Evolutionary conservation across 2,329 filamentous ascomycete species (phyloP), one percentile per base, ranked within the genome.

Genomic region (Elsinoe batatas): DNA sequence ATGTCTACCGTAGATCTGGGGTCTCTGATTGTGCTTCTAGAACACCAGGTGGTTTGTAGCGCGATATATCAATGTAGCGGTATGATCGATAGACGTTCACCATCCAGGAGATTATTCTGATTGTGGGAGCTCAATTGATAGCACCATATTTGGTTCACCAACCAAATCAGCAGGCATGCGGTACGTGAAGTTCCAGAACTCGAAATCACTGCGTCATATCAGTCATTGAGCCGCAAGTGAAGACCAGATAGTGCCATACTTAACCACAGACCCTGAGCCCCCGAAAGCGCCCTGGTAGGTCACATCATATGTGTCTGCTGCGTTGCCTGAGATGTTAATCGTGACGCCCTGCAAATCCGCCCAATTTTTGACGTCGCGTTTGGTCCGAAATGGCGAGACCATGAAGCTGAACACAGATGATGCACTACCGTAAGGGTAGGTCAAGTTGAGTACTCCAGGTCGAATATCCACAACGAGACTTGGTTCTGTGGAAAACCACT

Each of bases 371-470:
- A 81, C 66, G 32, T 76, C 76, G 5, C 67, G 68, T 60, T 72
- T 74, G 2, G 68, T 65, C n/a, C 59, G 58, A 5, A 77, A 75
- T 2, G 76, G 75, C 0, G 73, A 74, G 0, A 81, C 71, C 2
- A 78, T 60, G 20, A 82, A 71, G 1, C 71, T 74, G 62, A 82
- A 82, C 13, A 73, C 66, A 20, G 75, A 79, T 3, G 67, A 68
- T 0, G 68, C 62, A 42, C 75, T 78, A 1, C 79, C 80, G 12
- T 68, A 60, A 0, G 80, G 80, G 59, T 84, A 84, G 0, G 74
- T 73, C 2, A 84, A 63, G 10, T 71, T 72, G 5, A 84, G 66
- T 13, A 51, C 56, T 22, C 59, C 54, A 0, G 74, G 71, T 2
- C 67, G 65, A 0, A 78, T 74, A 22, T 71, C 63, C 0, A 71